Evolutionary conservation across 805 yeast species (phyloP).

Genomic region (Sugiyamaella qingdaonensis): DNA sequence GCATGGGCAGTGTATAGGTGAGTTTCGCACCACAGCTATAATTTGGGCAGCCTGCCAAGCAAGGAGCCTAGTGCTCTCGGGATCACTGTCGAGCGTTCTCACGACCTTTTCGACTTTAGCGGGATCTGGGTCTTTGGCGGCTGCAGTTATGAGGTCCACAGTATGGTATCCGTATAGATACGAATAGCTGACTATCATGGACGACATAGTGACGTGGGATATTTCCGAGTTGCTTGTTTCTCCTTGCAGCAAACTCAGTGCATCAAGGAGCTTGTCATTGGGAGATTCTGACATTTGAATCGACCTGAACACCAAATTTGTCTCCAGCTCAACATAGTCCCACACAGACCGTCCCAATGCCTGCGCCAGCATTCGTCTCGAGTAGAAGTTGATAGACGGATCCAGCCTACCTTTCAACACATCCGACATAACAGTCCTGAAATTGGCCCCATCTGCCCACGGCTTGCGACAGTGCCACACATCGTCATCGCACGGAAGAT

Average conservation of each 20-base stretch:
- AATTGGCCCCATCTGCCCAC: slow-evolving; percentile 13
- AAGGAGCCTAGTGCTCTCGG: slow-evolving; percentile 15
- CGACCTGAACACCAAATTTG: slow-evolving; percentile 13
- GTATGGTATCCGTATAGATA: slow-evolving; percentile 9
- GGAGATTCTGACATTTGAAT: slow-evolving; percentile 16
- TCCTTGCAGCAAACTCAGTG: slow-evolving; percentile 17
- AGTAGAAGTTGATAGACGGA: slow-evolving; percentile 2
- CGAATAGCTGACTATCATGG: slow-evolving; percentile 14
- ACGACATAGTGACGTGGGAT: slow-evolving; percentile 14
- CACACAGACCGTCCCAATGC: slow-evolving; percentile 22
- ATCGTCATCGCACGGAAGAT: slow-evolving; percentile 24
- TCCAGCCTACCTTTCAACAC: slow-evolving; percentile 7
- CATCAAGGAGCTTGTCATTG: slow-evolving; percentile 10
- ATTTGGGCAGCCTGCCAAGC: slow-evolving; percentile 27
- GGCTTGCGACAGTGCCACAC: slow-evolving; percentile 18
- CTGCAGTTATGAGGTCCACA: slow-evolving; percentile 10
- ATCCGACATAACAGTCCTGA: slow-evolving; percentile 8
- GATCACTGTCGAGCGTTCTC: slow-evolving; percentile 12
- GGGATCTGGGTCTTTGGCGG: slow-evolving; percentile 8
- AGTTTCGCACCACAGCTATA: slow-evolving; percentile 16
- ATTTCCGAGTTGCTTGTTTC: slow-evolving; percentile 11
- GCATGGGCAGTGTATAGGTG: slow-evolving; percentile 21
- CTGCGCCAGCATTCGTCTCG: slow-evolving; percentile 20
- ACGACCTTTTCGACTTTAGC: slow-evolving; percentile 2
- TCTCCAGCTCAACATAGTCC: slow-evolving; percentile 24